phyloP scores from a whole-genome alignment of 176 grass and related monocot species.

The Ensete ventricosum region DNA sequence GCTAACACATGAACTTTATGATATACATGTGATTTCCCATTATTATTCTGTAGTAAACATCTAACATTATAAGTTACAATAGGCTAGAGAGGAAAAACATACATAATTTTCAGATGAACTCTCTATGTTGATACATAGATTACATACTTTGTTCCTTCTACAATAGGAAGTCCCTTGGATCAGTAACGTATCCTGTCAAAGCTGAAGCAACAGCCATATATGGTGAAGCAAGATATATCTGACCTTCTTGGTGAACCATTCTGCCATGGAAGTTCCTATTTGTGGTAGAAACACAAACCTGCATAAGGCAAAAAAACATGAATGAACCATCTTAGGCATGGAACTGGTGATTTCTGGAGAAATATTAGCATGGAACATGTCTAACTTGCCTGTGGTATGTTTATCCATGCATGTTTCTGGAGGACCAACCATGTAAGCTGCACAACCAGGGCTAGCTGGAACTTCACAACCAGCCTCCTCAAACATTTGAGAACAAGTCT shows the following conservation, averaged over 20 bases:
- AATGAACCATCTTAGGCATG: neutral
- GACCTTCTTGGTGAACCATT: conserved; percentile 96
- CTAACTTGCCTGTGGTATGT: conserved; percentile 52
- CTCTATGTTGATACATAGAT: conserved; percentile 5
- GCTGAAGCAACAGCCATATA: conserved; percentile 68
- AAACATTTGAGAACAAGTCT: conserved; percentile 94
- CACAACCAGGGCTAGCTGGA: conserved; percentile 79
- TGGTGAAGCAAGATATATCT: conserved; percentile 90
- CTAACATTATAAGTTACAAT: neutral
- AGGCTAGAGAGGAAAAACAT: neutral
- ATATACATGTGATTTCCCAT: neutral
- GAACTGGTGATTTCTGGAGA: neutral
- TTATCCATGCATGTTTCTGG: conserved; percentile 86
- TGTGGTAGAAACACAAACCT: conserved; percentile 92
- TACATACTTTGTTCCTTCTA: neutral
- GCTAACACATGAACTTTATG: too few species aligned
- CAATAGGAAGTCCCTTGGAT: conserved; percentile 71
- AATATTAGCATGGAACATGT: conserved; percentile 46
- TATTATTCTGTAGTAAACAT: neutral
- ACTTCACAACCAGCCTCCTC: conserved; percentile 92
- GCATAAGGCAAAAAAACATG: conserved; percentile 1
- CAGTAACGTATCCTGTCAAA: conserved; percentile 71
- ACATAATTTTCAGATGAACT: neutral
- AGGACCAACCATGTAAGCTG: conserved; percentile 83
- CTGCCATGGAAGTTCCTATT: conserved; percentile 93